These are phyloP conservation scores for Phoma sp. DNA, from an alignment of 2,329 filamentous ascomycete genomes.

Conservation along the genomic window DNA sequence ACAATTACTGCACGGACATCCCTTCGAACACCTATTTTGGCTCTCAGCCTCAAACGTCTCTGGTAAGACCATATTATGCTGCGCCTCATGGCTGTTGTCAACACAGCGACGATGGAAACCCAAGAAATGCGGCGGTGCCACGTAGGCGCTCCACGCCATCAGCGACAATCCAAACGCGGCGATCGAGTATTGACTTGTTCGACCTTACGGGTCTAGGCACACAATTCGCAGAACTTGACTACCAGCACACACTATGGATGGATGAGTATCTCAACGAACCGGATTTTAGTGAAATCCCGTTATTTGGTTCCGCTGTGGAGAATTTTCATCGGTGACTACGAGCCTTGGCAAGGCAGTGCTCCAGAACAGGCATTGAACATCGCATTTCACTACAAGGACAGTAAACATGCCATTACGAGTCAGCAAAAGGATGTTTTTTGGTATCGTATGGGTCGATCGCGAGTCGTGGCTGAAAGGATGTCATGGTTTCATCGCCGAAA, in stretches of 20 bases:
- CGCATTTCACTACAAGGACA: background rate
- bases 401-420: background rate
- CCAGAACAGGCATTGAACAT: background rate
- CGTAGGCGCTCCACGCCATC: background rate
- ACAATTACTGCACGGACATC: background rate
- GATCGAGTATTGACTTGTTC: background rate
- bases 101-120: background rate
- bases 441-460: background rate
- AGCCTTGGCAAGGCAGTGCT: background rate
- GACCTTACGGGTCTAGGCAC: conserved; percentile 1
- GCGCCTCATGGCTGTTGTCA: conserved; percentile 1
- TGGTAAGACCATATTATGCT: background rate
- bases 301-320: background rate
- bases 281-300: background rate
- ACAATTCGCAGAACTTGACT: conserved; percentile 3
- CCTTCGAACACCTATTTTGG: background rate
- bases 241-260: background rate
- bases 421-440: background rate
- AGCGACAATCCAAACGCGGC: background rate
- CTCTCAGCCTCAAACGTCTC: background rate
- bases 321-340: background rate
- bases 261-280: conserved; percentile 1
- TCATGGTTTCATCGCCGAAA: too few relatives aligned
- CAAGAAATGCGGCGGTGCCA: background rate
- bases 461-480: too few relatives aligned